phyloP scores from a whole-genome alignment of 2,329 filamentous ascomycete genomes.

The Diaporthe destruens region DNA sequence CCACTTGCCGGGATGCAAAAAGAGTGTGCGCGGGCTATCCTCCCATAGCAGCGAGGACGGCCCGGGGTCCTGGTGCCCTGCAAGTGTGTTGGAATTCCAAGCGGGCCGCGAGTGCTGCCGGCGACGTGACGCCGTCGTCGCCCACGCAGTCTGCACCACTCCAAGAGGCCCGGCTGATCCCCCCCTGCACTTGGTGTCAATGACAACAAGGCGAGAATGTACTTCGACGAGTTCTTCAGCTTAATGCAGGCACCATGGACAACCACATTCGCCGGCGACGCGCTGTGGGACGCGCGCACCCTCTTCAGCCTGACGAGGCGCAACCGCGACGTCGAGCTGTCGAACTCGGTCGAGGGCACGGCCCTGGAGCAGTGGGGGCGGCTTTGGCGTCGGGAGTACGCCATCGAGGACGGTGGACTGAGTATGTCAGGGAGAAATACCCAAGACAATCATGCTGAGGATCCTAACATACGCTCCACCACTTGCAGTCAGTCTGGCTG shows the following conservation, averaged over 20 bases:
- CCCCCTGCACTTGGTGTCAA: background rate
- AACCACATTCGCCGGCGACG: conserved; percentile 6
- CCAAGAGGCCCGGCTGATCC: conserved; percentile 1
- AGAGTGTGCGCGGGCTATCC: conserved; percentile 14
- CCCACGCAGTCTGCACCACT: background rate
- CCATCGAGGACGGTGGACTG: conserved; percentile 52
- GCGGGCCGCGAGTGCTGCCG: background rate
- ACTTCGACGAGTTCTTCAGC: conserved; percentile 16
- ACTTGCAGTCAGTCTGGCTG: no score
- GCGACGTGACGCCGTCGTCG: background rate
- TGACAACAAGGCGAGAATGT: background rate
- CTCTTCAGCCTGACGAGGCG: conserved; percentile 2
- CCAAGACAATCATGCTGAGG: no score
- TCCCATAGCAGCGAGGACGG: background rate
- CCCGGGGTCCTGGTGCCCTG: background rate
- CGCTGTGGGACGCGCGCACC: conserved; percentile 8
- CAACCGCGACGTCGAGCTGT: conserved; percentile 19
- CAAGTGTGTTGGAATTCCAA: conserved; percentile 14
- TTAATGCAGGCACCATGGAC: conserved; percentile 16
- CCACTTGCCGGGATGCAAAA: background rate
- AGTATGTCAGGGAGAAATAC: background rate
- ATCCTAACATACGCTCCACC: no score
- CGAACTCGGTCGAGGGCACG: conserved; percentile 19
- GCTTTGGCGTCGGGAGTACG: conserved; percentile 51
- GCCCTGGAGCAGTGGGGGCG: conserved; percentile 47